Evolutionary conservation across 1,139 yeast genomes (phyloP).

Genomic region (Magnusiomyces paraingens): DNA sequence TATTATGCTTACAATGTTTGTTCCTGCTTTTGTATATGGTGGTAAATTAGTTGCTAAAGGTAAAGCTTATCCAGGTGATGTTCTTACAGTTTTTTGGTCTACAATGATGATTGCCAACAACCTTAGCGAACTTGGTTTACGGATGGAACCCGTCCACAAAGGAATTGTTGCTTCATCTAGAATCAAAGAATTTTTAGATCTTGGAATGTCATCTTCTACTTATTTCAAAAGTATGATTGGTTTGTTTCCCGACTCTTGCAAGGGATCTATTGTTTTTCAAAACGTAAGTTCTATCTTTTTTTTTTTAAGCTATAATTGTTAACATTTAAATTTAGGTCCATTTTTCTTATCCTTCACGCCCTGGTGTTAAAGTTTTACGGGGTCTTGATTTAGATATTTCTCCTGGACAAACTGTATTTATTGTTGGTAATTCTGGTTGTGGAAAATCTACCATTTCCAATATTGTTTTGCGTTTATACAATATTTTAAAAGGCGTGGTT

Average conservation of each 20-base stretch:
- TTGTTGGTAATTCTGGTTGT: constrained; percentile 83
- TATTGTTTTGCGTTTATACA: constrained; percentile 55
- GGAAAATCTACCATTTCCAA: constrained; percentile 82
- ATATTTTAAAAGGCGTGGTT: constrained; percentile 43
- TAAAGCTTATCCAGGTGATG: constrained; percentile 49
- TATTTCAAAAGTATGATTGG: constrained; percentile 20
- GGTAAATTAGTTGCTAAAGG: constrained; percentile 51
- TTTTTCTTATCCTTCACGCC: constrained; percentile 59
- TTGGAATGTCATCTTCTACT: constrained; percentile 14
- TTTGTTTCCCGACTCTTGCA: constrained; percentile 32
- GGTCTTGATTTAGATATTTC: constrained; percentile 42
- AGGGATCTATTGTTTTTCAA: constrained; percentile 45
- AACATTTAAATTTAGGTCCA: constrained; percentile 23
- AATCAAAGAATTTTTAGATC: constrained; percentile 16
- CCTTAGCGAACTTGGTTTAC: constrained; percentile 31
- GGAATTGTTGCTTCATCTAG: constrained; percentile 24
- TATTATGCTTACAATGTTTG: constrained; percentile 65
- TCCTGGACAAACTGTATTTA: constrained; percentile 46
- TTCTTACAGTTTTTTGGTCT: constrained; percentile 77
- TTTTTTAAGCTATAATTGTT: background rate
- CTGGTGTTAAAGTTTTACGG: constrained; percentile 40
- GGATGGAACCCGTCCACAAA: constrained; percentile 23
- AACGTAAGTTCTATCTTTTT: constrained; percentile 35
- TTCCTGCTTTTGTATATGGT: constrained; percentile 92
- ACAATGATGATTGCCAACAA: constrained; percentile 65